These are phyloP conservation scores for Mycena alexandri DNA, from an alignment of 768 basidiomycete genomes.

Conservation along the genomic window DNA sequence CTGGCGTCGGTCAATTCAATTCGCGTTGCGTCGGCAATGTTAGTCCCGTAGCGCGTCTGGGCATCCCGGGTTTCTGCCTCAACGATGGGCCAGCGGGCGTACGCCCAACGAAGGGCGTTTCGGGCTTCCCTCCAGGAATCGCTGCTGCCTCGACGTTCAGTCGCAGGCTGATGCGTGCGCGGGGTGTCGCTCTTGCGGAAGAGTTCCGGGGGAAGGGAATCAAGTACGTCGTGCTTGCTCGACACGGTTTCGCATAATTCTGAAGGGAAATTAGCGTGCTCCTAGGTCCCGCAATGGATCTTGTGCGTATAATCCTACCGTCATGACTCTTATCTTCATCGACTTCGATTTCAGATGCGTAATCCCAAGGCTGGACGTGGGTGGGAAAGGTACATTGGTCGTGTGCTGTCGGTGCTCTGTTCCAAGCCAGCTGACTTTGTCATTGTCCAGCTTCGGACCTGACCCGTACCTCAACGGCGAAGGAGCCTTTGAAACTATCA, in stretches of 20 bases:
- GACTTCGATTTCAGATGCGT: slow-evolving; percentile 53
- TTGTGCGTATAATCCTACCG: slow-evolving; percentile 51
- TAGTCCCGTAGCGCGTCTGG: slow-evolving; percentile 53
- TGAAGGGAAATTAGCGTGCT: slow-evolving; percentile 50
- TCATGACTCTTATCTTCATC: background rate
- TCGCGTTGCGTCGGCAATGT: slow-evolving; percentile 63
- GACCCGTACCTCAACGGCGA: slow-evolving; percentile 77
- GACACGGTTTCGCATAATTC: background rate
- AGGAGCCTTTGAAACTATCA: slow-evolving; percentile 69
- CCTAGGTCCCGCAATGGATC: slow-evolving; percentile 68
- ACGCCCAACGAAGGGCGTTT: slow-evolving; percentile 57
- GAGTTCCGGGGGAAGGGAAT: slow-evolving; percentile 81
- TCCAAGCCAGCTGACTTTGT: background rate
- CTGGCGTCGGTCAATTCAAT: slow-evolving; percentile 60
- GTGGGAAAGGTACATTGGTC: slow-evolving; percentile 57
- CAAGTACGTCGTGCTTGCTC: slow-evolving; percentile 45
- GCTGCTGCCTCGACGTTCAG: slow-evolving; percentile 67
- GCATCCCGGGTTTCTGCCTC: slow-evolving; percentile 60
- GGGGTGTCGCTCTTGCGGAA: slow-evolving; percentile 72
- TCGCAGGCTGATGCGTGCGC: slow-evolving; percentile 70
- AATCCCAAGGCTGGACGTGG: slow-evolving; percentile 64
- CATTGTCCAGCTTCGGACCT: slow-evolving; percentile 57
- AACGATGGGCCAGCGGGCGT: slow-evolving; percentile 64
- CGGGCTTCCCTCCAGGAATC: slow-evolving; percentile 71
- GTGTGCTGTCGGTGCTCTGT: background rate